Evolutionary conservation across 331 rosid species (phyloP), one percentile per base, ranked within the genome.

Genomic region (Erythrophleum ivorense): DNA sequence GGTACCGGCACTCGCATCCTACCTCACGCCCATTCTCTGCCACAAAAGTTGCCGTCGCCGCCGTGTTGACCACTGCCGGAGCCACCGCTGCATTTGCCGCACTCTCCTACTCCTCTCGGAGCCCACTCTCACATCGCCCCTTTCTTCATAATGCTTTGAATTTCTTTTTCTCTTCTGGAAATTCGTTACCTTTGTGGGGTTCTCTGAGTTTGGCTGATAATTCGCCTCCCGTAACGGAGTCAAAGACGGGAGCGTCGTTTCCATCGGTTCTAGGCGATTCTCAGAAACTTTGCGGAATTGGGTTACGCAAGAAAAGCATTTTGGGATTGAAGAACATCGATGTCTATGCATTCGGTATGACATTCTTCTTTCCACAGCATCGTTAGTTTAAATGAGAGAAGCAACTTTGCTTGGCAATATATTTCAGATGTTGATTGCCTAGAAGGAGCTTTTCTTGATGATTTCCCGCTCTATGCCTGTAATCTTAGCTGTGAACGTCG

Each of bases 311-410:
- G 81, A 95, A 95, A 87, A 69, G 85, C 68, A 12, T 95, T 52
- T 83, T 95, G 50, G 99, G 98, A 11, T 79, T 95, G 80, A 95
- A 91, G 89, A 93, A 92, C 85, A 92, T 95, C 79, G 91, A 93
- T 82, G 97, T 95, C 60, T 95, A 95, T 73, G 97, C 97, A 76
- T 95, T 82, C 77, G 99, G 98, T 95, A 88, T 64, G 33, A 0
- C 88, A 53, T 80, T 76, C 43, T 19, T 49, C 48, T 36, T 21
- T 45, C 31, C 36, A 21, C 18, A 2, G 14, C 36, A 48, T 72
- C 41, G 9, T 64, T 33, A 19, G 75, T 41, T 71, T 62, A 5
- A 62, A 7, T 68, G 5, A 70, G 21, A 60, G 45, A 38, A 19
- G 2, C n/a, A 78, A 14, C 18, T 78, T 69, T 68, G 45, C 52